Conservation (phyloP, 2,329 filamentous ascomycete genomes). For the Pleurostoma richardsiae region DNA sequence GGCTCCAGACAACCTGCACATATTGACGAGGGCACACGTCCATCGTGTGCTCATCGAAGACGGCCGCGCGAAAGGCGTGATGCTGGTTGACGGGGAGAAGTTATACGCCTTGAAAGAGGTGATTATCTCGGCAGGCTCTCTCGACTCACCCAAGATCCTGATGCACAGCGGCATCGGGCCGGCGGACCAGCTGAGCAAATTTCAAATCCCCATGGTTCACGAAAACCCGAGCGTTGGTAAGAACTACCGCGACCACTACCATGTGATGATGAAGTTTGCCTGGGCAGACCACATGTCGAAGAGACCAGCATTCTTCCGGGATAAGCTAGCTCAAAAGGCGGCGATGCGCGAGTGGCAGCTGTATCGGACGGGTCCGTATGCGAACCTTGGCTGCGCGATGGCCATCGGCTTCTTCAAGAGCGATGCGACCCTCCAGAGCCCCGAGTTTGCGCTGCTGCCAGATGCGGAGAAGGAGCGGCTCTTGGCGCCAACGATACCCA, state of each 20-base stretch:
- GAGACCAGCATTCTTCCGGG: constrained; percentile 27
- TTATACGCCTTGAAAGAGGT: constrained; percentile 27
- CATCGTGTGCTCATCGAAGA: constrained; percentile 1
- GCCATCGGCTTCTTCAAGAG: constrained; percentile 21
- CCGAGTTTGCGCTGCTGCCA: constrained; percentile 37
- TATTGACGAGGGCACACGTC: neutral
- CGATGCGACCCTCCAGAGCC: constrained; percentile 20
- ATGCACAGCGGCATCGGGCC: neutral
- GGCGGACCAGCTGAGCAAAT: neutral
- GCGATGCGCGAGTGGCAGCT: constrained; percentile 29
- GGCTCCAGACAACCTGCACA: constrained; percentile 13
- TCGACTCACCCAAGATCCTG: constrained; percentile 5
- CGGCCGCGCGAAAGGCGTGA: constrained; percentile 22
- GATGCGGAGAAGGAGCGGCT: constrained; percentile 29
- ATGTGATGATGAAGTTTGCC: constrained; percentile 31
- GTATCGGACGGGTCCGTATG: constrained; percentile 16
- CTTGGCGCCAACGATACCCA: constrained; percentile 34
- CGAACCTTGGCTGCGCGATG: constrained; percentile 10
- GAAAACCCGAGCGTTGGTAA: constrained; percentile 1
- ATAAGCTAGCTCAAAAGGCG: constrained; percentile 20
- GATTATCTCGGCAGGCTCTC: constrained; percentile 1
- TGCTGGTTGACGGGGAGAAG: neutral
- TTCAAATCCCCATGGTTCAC: neutral
- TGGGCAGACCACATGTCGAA: constrained; percentile 25
- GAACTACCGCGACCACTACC: constrained; percentile 12